Evolutionary conservation across 2,329 filamentous ascomycete genomes (phyloP), one percentile per base, ranked within the genome.

Genomic region (Stachybotrys echinatus): DNA sequence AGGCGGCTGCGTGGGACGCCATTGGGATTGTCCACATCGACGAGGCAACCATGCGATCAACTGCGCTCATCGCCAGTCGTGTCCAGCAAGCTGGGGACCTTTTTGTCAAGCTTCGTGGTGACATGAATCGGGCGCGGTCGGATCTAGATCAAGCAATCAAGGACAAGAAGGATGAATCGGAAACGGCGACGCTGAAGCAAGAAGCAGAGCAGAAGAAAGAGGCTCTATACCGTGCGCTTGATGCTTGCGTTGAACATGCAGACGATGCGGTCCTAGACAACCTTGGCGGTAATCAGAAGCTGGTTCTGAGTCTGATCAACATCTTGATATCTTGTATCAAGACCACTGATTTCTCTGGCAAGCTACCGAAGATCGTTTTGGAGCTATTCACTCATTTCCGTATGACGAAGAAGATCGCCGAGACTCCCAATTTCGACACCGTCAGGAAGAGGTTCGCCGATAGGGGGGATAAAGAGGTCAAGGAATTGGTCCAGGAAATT

Each of bases 401-500:
- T 34, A 85, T 84, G 51, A 75, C 84, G 40, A 81, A 76, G 45
- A 80, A 77, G 55, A 81, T 83, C 34, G 69, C 83, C 40, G 79
- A 84, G 55, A 83, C 79, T 52, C 79, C 83, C 39, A 87, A 87
- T 59, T 79, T 90, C 50, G 77, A 81, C 50, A 82, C 79, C 49
- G 78, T 88, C 17, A 75, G 83, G 39, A 81, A 81, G 53, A 76
- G 80, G 8, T 81, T 87, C 60, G 76, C 75, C 52, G 84, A 81
- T 59, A 83, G 82, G 58, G 85, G 82, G 22, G 84, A 88, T 58
- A 75, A 79, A 1, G 80, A 85, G 48, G 79, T 82, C 45, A 85
- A 85, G 58, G 75, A 75, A 5, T 69, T 85, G 44, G 80, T 86
- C 5, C 74, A 77, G 34, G 75, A 77, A 52, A 84, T 87, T 44